These are phyloP conservation scores for Asterochloris erici DNA, from an alignment of 139 green algal genomes.

Conservation along the genomic window DNA sequence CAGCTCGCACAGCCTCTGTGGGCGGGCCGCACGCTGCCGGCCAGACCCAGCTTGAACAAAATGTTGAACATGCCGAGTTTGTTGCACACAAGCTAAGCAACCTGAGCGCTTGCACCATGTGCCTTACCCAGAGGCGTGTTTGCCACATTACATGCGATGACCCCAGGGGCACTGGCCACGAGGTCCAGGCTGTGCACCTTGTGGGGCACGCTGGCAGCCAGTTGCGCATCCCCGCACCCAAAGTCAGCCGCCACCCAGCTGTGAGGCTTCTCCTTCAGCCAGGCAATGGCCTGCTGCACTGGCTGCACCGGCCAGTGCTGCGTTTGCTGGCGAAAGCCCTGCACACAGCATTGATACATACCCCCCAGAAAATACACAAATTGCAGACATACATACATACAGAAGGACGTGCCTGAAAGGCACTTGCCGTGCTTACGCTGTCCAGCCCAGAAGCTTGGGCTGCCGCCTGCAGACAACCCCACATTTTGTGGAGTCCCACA, in stretches of 20 bases:
- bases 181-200: constrained; percentile 88
- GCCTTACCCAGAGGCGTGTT: constrained; percentile 30
- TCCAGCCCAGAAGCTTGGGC: no score
- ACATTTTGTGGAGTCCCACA: background rate
- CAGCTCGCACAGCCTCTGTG: no score
- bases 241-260: constrained; percentile 82
- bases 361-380: background rate
- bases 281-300: constrained; percentile 70
- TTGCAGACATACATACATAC: background rate
- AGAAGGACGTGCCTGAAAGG: background rate
- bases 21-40: no score
- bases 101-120: background rate
- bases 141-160: constrained; percentile 95
- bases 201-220: constrained; percentile 60
- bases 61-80: no score
- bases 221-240: constrained; percentile 89
- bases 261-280: constrained; percentile 44
- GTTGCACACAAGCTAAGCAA: no score
- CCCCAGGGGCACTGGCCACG: constrained; percentile 63
- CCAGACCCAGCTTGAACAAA: no score
- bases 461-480: no score
- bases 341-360: background rate
- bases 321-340: constrained; percentile 81
- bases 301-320: constrained; percentile 82
- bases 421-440: background rate